These are phyloP conservation scores for Tulasnella sp. DNA, from an alignment of 768 basidiomycete genomes.

Conservation along the genomic window DNA sequence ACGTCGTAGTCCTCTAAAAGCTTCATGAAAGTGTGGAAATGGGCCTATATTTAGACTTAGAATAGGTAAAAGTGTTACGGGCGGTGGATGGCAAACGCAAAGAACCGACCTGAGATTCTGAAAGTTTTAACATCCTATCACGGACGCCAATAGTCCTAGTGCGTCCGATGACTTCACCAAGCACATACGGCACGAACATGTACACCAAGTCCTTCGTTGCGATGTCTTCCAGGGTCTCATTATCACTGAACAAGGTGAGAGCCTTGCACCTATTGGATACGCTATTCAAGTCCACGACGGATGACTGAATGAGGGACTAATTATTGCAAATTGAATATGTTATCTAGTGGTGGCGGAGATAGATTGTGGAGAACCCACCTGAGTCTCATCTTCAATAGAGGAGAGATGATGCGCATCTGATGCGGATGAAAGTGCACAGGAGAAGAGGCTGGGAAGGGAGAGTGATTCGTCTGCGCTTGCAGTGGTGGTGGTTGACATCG, in stretches of 20 bases:
- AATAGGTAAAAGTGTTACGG: constrained; percentile 3
- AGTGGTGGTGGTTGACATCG: constrained; percentile 10
- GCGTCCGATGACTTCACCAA: constrained; percentile 55
- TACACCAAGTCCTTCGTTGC: constrained; percentile 66
- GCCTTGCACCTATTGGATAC: constrained; percentile 44
- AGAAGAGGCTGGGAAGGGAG: constrained; percentile 33
- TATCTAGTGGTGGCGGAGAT: background rate
- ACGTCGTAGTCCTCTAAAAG: constrained; percentile 49
- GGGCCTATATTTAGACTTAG: constrained; percentile 16
- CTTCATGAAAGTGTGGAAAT: constrained; percentile 20
- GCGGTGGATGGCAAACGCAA: background rate
- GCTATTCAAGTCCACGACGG: constrained; percentile 45
- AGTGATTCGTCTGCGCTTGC: constrained; percentile 19
- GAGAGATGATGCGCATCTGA: constrained; percentile 33
- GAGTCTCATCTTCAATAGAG: constrained; percentile 37
- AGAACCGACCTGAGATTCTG: constrained; percentile 45
- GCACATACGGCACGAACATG: constrained; percentile 58
- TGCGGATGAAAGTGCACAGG: constrained; percentile 31
- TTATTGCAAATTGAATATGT: constrained; percentile 11
- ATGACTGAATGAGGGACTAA: constrained; percentile 50
- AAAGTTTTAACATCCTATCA: constrained; percentile 47
- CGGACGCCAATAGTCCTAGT: constrained; percentile 43
- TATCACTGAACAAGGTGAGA: constrained; percentile 69
- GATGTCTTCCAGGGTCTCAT: constrained; percentile 76
- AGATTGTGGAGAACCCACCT: constrained; percentile 27